A percentile compares a stretch with the other conserved stretches of the same genome.
These are phyloP conservation scores for Cunninghamia lanceolata DNA, from an alignment of 75 land plant genomes.

Conservation along the genomic window DNA sequence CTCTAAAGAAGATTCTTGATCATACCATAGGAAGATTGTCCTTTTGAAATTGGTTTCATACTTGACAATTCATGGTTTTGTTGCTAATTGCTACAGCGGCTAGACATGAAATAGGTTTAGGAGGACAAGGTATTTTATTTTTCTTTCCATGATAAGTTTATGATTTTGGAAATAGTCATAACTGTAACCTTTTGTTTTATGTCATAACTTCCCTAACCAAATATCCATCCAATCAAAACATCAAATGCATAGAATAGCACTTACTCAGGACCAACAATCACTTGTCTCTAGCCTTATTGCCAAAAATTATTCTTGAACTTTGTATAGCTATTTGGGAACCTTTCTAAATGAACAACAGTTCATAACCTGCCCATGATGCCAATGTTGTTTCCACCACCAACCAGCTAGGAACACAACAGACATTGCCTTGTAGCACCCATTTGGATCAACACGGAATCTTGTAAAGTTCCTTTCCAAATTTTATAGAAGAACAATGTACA, in stretches of 20 bases:
- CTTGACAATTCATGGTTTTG: too few species aligned
- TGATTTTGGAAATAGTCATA: too few species aligned
- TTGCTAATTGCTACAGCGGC: too few species aligned
- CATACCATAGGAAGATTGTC: too few species aligned
- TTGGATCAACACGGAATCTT: constrained; percentile 5
- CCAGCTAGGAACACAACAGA: constrained; percentile 31
- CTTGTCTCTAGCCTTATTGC: not conserved
- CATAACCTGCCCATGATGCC: constrained; percentile 50
- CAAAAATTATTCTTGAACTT: constrained; percentile 3
- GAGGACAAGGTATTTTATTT: too few species aligned
- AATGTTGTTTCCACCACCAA: constrained; percentile 57
- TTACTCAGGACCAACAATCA: not conserved
- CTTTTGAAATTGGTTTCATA: too few species aligned
- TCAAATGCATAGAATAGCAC: not conserved
- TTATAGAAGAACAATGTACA: not conserved
- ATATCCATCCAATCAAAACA: not conserved
- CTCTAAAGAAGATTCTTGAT: too few species aligned
- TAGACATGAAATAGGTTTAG: too few species aligned
- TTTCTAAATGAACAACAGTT: constrained; percentile 27
- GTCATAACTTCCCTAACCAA: not conserved
- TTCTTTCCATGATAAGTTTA: too few species aligned
- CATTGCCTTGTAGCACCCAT: not conserved
- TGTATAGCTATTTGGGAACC: constrained; percentile 5
- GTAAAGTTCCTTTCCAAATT: not conserved
- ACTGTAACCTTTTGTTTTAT: too few species aligned